Evolutionary conservation across 345 rosid species (phyloP).

Genomic region (Brassica nigra): DNA sequence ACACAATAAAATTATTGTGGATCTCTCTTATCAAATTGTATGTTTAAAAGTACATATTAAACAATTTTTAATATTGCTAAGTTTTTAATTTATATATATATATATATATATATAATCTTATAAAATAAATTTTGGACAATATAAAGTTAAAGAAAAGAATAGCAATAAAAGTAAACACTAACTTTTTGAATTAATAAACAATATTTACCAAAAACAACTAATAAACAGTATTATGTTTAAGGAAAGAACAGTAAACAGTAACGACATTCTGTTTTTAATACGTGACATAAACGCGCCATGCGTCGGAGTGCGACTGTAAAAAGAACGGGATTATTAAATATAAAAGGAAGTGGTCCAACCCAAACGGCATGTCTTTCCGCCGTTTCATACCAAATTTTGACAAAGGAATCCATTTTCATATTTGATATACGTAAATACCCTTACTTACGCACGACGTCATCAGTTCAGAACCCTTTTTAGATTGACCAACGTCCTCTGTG

Average conservation of each 20-base stretch:
- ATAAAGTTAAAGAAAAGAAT: too few species aligned
- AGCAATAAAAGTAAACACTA: too few species aligned
- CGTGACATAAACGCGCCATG: constrained; percentile 5
- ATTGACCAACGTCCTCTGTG: constrained; percentile 10
- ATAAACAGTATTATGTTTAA: background rate
- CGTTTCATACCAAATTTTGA: constrained; percentile 41
- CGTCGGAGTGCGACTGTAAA: background rate
- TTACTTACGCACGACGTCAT: constrained; percentile 19
- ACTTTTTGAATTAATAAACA: too few species aligned
- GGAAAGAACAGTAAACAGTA: background rate
- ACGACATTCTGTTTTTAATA: background rate
- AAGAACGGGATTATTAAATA: background rate
- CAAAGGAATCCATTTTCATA: constrained; percentile 19
- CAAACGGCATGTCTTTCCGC: constrained; percentile 37
- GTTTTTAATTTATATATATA: too few species aligned
- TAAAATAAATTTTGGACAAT: too few species aligned
- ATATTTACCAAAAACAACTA: background rate
- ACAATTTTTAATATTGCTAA: background rate
- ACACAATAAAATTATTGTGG: too few species aligned
- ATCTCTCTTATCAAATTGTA: background rate
- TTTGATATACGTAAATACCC: constrained; percentile 19
- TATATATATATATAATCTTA: too few species aligned
- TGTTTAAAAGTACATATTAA: background rate
- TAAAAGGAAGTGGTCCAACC: constrained; percentile 41
- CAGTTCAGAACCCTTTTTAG: background rate